Evolutionary conservation across 2,329 filamentous ascomycete species (phyloP), one percentile per base, ranked within the genome.

Genomic region (Westerdykella sp.): DNA sequence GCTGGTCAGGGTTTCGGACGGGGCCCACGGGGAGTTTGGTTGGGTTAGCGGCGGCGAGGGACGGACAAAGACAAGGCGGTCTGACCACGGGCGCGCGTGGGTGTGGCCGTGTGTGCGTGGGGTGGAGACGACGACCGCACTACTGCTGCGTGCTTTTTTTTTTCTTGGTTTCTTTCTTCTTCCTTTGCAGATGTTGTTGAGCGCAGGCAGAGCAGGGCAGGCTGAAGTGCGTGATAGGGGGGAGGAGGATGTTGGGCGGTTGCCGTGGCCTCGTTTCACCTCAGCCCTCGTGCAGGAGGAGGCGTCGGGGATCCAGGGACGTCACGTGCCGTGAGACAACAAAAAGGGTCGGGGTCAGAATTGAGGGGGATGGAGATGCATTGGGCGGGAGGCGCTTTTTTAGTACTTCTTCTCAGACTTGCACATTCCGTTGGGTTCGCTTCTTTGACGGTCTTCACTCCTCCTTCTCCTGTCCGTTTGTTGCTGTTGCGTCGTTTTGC

Each of bases 241-340:
- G 47, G 36, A 38, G 55, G 55, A 54, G 57, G 22, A 35, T 12
- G n/a, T 15, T 14, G n/a, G 32, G n/a, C 53, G 46, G 44, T 28
- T 41, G 41, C 37, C 40, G 41, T 43, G 37, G 41, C 34, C 36
- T 38, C 34, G 45, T 47, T 47, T 47, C 45, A 47, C 44, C 40
- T 47, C 44, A 41, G 41, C 37, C 15, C 32, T 41, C 41, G 43
- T 46, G 44, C 44, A 37, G 37, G 32, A 12, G 32, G n/a, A 35
- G n/a, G 12, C 32, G 32, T 35, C 32, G 32, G 32, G 32, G 32
- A 18, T 14, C 16, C 14, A 13, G 32, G n/a, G n/a, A 35, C 32
- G 32, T 35, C n/a, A 35, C 32, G 32, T 18, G 16, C n/a, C 32
- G 16, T 15, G 32, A 18, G 32, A 35, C n/a, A 18, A 35, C 32